Conservation (phyloP, 2,329 filamentous ascomycete species). For the Diplodia corticola region DNA sequence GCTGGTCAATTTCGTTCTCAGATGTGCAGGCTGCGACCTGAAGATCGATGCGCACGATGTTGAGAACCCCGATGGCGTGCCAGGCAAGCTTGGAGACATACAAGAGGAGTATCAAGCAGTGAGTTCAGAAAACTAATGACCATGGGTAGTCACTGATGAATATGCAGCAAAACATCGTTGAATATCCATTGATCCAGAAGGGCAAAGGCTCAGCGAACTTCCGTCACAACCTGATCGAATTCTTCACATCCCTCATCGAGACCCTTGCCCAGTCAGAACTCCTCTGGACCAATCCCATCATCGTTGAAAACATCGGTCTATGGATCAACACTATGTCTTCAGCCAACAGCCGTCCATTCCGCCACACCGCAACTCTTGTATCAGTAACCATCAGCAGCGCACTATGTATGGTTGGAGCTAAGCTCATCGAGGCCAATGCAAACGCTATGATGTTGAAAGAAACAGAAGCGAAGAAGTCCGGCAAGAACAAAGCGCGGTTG, state of each 20-base stretch:
- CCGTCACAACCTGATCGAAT: constrained; percentile 72
- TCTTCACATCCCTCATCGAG: constrained; percentile 75
- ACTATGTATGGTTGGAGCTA: constrained; percentile 70
- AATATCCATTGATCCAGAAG: constrained; percentile 88
- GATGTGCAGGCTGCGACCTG: constrained; percentile 75
- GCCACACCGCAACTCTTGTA: constrained; percentile 88
- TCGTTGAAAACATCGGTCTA: constrained; percentile 85
- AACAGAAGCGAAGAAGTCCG: constrained; percentile 70
- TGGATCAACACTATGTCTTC: constrained; percentile 94
- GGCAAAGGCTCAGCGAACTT: constrained; percentile 75
- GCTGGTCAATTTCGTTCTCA: constrained; percentile 62
- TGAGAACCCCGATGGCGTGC: constrained; percentile 82
- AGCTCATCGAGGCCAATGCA: constrained; percentile 70
- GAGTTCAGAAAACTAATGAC: constrained; percentile 32
- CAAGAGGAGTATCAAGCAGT: constrained; percentile 84
- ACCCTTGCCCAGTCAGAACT: constrained; percentile 79
- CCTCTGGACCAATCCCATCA: constrained; percentile 71
- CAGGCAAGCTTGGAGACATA: constrained; percentile 76
- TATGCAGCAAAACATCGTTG: constrained; percentile 69
- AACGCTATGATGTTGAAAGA: constrained; percentile 78
- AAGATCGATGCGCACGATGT: constrained; percentile 81
- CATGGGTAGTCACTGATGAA: constrained; percentile 24
- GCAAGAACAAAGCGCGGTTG: constrained; percentile 76
- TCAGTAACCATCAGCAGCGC: constrained; percentile 77
- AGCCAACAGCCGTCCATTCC: constrained; percentile 81